Conservation (phyloP, 305 asterid genomes). For the Solanum chacoense region DNA sequence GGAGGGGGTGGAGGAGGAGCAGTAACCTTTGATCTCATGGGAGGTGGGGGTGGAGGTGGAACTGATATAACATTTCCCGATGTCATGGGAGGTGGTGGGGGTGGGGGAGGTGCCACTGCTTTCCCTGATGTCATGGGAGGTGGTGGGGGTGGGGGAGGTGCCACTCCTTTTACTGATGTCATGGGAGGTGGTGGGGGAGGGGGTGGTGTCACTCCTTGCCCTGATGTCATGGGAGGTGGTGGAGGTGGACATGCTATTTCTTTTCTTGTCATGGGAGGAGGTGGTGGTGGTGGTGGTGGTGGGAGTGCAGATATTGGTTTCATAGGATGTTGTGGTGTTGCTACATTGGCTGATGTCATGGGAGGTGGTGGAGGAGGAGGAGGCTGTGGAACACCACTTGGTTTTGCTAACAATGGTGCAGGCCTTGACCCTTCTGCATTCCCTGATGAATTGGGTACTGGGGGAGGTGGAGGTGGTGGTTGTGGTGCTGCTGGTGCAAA, state of each 20-base stretch:
- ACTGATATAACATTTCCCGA: background rate
- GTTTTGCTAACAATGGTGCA: background rate
- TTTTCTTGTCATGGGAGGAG: constrained; percentile 4
- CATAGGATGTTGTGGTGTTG: background rate
- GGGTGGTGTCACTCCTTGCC: background rate
- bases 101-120: constrained; percentile 13
- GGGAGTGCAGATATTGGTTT: background rate
- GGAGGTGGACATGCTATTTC: background rate
- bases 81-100: constrained; percentile 23
- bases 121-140: background rate
- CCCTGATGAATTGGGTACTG: constrained; percentile 1
- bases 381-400: constrained; percentile 5
- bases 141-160: constrained; percentile 2
- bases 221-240: background rate
- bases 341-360: background rate
- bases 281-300: constrained; percentile 2
- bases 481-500: constrained; percentile 15
- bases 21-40: background rate
- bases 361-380: constrained; percentile 6
- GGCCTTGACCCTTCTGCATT: background rate
- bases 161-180: background rate
- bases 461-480: constrained; percentile 27
- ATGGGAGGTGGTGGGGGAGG: constrained; percentile 3
- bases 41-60: constrained; percentile 12
- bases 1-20: constrained; percentile 24